These are phyloP conservation scores for Aspergillus heteromorphus DNA, from an alignment of 495 filamentous ascomycete genomes.

Conservation along the genomic window DNA sequence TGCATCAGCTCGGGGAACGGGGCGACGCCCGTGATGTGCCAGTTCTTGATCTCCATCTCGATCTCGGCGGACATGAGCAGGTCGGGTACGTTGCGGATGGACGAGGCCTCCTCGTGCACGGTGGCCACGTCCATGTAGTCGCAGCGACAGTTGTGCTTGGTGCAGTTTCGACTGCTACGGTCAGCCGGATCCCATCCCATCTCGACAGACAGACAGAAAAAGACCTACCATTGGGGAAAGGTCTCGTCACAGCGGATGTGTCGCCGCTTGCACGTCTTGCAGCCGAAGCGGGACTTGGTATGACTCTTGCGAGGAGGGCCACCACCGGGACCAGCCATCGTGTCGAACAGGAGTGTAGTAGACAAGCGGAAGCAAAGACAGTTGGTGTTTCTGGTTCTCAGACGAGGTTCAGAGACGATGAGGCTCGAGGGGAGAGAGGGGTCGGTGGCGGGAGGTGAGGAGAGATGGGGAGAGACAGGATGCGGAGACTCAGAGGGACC, in stretches of 20 bases:
- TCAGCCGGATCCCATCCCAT: too few relatives aligned
- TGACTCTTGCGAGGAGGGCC: constrained; percentile 66
- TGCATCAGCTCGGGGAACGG: constrained; percentile 80
- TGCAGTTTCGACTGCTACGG: constrained; percentile 81
- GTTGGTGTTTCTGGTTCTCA: neutral
- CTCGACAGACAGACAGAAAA: too few relatives aligned
- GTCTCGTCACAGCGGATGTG: constrained; percentile 98
- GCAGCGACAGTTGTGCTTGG: constrained; percentile 96
- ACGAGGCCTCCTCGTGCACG: constrained; percentile 57
- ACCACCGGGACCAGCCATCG: constrained; percentile 48
- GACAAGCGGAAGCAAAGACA: too few relatives aligned
- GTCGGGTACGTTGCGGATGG: constrained; percentile 66
- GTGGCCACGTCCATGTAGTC: constrained; percentile 83
- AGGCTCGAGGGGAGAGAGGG: neutral
- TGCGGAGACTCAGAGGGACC: neutral
- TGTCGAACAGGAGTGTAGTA: constrained; percentile 9
- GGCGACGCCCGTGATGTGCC: constrained; percentile 78
- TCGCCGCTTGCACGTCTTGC: constrained; percentile 93
- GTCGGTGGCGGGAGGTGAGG: neutral
- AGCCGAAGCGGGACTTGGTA: constrained; percentile 97
- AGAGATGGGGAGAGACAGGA: neutral
- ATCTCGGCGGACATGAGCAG: constrained; percentile 78
- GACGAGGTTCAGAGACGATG: constrained; percentile 3
- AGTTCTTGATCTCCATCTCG: constrained; percentile 73
- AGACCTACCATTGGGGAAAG: constrained; percentile 92